Conservation (phyloP, 176 grass and related monocot genomes). For the Oryza glaberrima region DNA sequence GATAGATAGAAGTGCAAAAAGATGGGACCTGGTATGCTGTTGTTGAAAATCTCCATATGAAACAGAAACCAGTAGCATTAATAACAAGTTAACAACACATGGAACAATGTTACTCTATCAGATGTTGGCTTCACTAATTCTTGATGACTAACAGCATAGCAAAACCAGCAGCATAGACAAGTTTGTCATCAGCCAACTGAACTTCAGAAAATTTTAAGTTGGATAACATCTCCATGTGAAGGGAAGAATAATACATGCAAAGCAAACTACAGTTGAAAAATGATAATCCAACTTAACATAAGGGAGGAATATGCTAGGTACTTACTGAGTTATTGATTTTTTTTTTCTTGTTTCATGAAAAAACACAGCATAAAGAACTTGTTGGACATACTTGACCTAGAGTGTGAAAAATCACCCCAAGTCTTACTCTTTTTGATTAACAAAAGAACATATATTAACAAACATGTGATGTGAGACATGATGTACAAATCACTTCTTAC, state of each 20-base stretch:
- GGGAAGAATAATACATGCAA: background rate
- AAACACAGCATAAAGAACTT: background rate
- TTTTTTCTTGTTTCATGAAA: background rate
- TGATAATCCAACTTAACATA: background rate
- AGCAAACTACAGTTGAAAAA: background rate
- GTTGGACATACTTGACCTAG: background rate
- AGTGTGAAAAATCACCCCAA: background rate
- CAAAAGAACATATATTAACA: background rate
- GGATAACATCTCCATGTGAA: constrained; percentile 3
- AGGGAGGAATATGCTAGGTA: background rate
- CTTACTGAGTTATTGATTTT: too few relatives aligned
- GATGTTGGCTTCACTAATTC: constrained; percentile 48
- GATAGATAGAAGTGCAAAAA: constrained; percentile 51
- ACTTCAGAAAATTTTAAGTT: constrained; percentile 32
- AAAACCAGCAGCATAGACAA: constrained; percentile 50
- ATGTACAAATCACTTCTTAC: background rate
- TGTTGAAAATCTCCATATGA: constrained; percentile 19
- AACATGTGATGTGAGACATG: background rate
- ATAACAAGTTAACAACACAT: background rate
- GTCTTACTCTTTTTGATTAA: background rate
- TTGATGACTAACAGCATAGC: constrained; percentile 49
- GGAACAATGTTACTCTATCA: background rate
- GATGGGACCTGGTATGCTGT: constrained; percentile 42
- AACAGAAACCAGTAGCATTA: background rate
- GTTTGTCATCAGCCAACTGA: constrained; percentile 55